Percentiles rank a stretch among this genome's conserved stretches.
Evolutionary conservation across 208 protist genomes (phyloP).

Genomic region (Phytomonas sp.): DNA sequence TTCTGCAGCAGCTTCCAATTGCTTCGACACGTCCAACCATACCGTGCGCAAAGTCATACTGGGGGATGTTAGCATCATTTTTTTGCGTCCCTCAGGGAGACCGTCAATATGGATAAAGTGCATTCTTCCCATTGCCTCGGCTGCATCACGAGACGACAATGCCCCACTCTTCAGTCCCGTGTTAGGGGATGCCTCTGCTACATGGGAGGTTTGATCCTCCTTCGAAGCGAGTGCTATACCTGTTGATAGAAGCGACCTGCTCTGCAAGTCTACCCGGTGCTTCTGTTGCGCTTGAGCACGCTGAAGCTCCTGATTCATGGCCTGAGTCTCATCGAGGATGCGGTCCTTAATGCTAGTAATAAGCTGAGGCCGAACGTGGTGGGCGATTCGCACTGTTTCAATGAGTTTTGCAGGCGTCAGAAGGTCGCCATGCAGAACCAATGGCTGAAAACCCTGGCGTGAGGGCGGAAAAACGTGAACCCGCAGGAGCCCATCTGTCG

Average conservation of each 20-base stretch:
- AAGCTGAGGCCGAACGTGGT: no score
- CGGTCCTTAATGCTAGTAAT: no score
- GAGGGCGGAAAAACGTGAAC: slow-evolving; percentile 41
- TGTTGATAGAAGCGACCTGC: not conserved
- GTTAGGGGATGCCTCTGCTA: no score
- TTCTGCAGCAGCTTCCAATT: slow-evolving; percentile 20
- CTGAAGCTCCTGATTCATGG: slow-evolving; percentile 24
- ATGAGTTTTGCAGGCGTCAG: no score
- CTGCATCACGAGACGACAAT: no score
- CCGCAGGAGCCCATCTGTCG: slow-evolving; percentile 20
- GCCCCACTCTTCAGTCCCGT: no score
- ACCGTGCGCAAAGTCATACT: slow-evolving; percentile 43
- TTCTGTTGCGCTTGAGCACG: slow-evolving; percentile 10
- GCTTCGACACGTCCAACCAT: slow-evolving; percentile 34
- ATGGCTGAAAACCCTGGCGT: slow-evolving; percentile 7
- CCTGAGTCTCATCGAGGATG: slow-evolving; percentile 12
- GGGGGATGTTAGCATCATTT: slow-evolving; percentile 31
- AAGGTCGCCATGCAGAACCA: slow-evolving; percentile 20
- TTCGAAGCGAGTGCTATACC: no score
- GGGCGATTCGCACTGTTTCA: no score
- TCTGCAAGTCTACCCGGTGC: not conserved
- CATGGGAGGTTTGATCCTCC: no score
- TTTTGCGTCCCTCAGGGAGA: slow-evolving; percentile 20
- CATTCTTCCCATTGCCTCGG: slow-evolving; percentile 11
- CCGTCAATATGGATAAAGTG: slow-evolving; percentile 35